A percentile compares a stretch with the other conserved stretches of the same genome.
Evolutionary conservation across 2,329 filamentous ascomycete genomes (phyloP).

Genomic region (Fusarium stilboides): DNA sequence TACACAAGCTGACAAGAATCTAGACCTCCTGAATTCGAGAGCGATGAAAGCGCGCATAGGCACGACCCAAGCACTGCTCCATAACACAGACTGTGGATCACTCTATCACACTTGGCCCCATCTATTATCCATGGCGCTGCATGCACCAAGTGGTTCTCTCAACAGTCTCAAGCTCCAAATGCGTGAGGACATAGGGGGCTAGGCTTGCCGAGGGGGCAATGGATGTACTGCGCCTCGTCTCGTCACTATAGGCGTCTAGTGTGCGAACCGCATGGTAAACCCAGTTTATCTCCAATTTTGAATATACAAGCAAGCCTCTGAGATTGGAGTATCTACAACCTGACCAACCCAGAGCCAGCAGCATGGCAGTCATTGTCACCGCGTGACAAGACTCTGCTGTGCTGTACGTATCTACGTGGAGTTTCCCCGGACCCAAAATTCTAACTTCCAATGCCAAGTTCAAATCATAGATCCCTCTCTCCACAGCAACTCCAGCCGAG

Average conservation of each 20-base stretch:
- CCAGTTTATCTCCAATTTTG: background rate
- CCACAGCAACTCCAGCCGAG: conserved; percentile 1
- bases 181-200: background rate
- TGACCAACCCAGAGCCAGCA: background rate
- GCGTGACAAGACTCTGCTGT: too few species aligned
- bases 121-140: background rate
- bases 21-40: background rate
- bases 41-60: background rate
- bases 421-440: background rate
- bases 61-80: background rate
- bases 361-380: too few species aligned
- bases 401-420: background rate
- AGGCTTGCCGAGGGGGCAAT: background rate
- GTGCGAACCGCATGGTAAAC: background rate
- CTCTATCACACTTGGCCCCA: background rate
- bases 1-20: background rate
- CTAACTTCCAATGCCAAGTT: background rate
- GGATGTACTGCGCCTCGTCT: background rate
- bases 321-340: too few species aligned
- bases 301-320: too few species aligned
- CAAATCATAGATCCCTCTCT: background rate
- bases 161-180: background rate
- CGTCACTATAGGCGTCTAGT: background rate
- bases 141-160: background rate
- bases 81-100: background rate